phyloP scores from a whole-genome alignment of 164 flowering plant genomes.

The Hamamelis virginiana region DNA sequence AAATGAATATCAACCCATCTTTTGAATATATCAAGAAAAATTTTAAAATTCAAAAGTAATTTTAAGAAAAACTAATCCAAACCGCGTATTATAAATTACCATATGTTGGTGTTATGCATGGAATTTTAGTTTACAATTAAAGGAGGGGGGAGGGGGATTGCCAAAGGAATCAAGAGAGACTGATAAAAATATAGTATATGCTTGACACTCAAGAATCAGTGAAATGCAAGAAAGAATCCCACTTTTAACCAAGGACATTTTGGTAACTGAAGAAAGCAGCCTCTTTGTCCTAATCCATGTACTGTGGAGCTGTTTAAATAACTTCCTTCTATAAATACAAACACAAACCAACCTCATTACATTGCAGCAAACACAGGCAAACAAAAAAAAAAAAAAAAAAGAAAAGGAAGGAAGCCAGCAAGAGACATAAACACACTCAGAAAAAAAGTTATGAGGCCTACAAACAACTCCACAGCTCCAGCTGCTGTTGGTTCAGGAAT shows the following conservation, averaged over 20 bases:
- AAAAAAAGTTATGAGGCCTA: conserved; percentile 11
- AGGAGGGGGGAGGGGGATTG: too few relatives aligned
- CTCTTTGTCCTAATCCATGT: conserved; percentile 12
- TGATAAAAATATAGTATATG: too few relatives aligned
- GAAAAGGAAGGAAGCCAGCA: background rate
- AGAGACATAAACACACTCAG: too few relatives aligned
- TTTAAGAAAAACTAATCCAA: too few relatives aligned
- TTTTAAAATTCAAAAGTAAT: too few relatives aligned
- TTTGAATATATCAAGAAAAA: too few relatives aligned
- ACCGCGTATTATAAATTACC: too few relatives aligned
- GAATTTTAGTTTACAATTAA: too few relatives aligned
- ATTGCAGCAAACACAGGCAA: background rate
- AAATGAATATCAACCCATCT: too few relatives aligned
- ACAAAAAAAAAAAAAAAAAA: background rate
- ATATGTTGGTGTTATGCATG: too few relatives aligned
- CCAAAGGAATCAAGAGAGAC: too few relatives aligned
- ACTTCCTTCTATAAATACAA: background rate
- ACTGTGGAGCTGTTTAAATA: background rate
- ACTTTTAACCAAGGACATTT: background rate
- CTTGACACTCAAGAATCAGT: background rate
- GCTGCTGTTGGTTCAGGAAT: conserved; percentile 13
- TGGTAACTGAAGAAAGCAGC: background rate
- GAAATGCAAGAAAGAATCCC: conserved; percentile 2
- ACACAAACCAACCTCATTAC: background rate
- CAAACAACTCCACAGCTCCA: conserved; percentile 11